Evolutionary conservation across 1,284 basidiomycete genomes (phyloP).

Genomic region (Heterobasidion occidentale): DNA sequence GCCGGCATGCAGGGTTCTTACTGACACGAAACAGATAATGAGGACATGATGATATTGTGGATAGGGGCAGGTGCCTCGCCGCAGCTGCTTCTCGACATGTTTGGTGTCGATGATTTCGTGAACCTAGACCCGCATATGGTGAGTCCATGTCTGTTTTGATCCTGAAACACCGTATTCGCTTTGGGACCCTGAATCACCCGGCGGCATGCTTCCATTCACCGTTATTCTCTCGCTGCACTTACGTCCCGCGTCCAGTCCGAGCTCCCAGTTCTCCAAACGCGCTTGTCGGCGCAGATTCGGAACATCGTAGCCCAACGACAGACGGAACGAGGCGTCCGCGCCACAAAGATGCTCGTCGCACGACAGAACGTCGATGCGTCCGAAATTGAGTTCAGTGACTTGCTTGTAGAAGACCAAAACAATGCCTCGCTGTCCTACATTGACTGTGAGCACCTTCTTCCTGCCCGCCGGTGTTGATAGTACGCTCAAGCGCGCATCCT

Average conservation of each 20-base stretch:
- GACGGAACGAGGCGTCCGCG: constrained; percentile 49
- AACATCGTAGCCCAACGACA: constrained; percentile 77
- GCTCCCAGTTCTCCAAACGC: constrained; percentile 71
- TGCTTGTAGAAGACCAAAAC: constrained; percentile 95
- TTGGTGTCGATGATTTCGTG: constrained; percentile 77
- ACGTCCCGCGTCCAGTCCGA: constrained; percentile 36
- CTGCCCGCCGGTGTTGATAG: not conserved
- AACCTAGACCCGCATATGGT: constrained; percentile 73
- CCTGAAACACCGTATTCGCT: not conserved
- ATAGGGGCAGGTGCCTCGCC: constrained; percentile 80
- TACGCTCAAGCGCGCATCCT: not conserved
- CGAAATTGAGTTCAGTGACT: constrained; percentile 96
- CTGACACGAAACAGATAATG: constrained; percentile 62
- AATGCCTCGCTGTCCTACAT: constrained; percentile 89
- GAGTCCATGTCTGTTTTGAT: constrained; percentile 13
- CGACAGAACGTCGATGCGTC: constrained; percentile 91
- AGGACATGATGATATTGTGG: constrained; percentile 89
- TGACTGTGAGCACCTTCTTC: constrained; percentile 51
- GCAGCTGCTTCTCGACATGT: constrained; percentile 79
- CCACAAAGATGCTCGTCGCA: constrained; percentile 69
- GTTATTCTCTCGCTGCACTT: not conserved
- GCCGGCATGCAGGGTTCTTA: not conserved
- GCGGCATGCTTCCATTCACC: not conserved
- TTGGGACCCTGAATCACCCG: not conserved
- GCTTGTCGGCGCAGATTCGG: constrained; percentile 78